Evolutionary conservation across 352 stramenopile genomes (phyloP).

Genomic region (Globisporangium emineosum): DNA sequence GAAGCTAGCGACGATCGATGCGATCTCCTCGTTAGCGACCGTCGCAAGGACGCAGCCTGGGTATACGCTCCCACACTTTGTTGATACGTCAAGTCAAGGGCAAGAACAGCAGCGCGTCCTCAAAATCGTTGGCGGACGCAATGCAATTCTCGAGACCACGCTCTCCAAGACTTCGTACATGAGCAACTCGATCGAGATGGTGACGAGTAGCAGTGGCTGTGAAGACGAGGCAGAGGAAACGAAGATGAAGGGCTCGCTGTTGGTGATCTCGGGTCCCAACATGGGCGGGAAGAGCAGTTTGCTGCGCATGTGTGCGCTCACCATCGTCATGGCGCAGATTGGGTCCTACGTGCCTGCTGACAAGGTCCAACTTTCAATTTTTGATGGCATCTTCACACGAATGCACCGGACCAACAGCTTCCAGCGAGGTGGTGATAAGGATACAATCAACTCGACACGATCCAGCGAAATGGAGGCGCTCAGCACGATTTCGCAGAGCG

Average conservation of each 20-base stretch:
- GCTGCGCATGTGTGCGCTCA: conserved; percentile 55
- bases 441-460: not conserved
- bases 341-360: conserved; percentile 58
- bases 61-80: conserved; percentile 33
- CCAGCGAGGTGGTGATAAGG: conserved; percentile 12
- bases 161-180: conserved; percentile 33
- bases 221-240: not conserved
- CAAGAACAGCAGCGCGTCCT: conserved; percentile 15
- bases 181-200: conserved; percentile 32
- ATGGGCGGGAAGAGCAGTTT: conserved; percentile 83
- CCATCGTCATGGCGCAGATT: conserved; percentile 66
- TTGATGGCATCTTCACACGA: conserved; percentile 65
- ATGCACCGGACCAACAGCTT: conserved; percentile 43
- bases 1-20: conserved; percentile 55
- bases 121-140: conserved; percentile 47
- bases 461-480: conserved; percentile 25
- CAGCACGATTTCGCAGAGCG: conserved; percentile 23
- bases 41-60: conserved; percentile 43
- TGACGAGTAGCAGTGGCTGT: not conserved
- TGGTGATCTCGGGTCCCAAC: conserved; percentile 79
- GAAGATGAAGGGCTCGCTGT: conserved; percentile 12
- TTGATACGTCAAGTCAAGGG: not conserved
- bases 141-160: conserved; percentile 55
- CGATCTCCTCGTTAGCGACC: conserved; percentile 51
- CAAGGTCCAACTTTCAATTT: conserved; percentile 33